Evolutionary conservation across 1,284 basidiomycete genomes (phyloP), one percentile per base, ranked within the genome.

Genomic region (Taiwanofungus camphoratus): DNA sequence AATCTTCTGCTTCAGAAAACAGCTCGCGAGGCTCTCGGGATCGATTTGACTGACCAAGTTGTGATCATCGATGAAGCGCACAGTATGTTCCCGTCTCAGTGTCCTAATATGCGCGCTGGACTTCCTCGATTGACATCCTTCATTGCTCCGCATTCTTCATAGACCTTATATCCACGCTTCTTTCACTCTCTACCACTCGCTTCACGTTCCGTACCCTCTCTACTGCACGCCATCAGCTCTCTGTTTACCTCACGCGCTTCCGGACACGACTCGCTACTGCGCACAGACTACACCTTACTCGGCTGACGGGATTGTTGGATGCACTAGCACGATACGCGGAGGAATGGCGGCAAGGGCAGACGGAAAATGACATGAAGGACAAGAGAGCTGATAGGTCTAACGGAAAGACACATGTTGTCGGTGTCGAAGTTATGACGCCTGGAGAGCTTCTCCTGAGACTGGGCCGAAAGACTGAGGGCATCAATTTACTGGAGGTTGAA

Each of bases 11-110:
- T 99, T 6, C 89, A 92, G 51, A 86, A 81, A 52, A 76, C 79
- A 2, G 88, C 94, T 1, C 74, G 95, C 33, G 89, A 95, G 56
- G 82, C 92, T 0, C 71, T 98, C 1, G 87, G 87, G 0, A 93
- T 93, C 54, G 82, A 87, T 58, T 70, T 92, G 39, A 85, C 74
- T 24, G 78, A 82, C 57, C 90, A 95, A 55, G 73, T 98, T 12
- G 79, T 99, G 9, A 75, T 99, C 32, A 82, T 99, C 44, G 95
- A 99, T 60, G 95, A 99, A 67, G 96, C 94, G 0, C 95, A 99
- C 65, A 99, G 90, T 92, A 54, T 50, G 87, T 69, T 15, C 40
- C 37, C 5, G 23, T 41, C 21, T 31, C 18, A 33, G 24, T 11
- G 27, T 24, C 18, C 32, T 4, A 37, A 33, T 15, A 32, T 9